Percentiles rank a stretch among this genome's conserved stretches.
Conservation (phyloP, 257 asterid species). For the Lycium barbarum region DNA sequence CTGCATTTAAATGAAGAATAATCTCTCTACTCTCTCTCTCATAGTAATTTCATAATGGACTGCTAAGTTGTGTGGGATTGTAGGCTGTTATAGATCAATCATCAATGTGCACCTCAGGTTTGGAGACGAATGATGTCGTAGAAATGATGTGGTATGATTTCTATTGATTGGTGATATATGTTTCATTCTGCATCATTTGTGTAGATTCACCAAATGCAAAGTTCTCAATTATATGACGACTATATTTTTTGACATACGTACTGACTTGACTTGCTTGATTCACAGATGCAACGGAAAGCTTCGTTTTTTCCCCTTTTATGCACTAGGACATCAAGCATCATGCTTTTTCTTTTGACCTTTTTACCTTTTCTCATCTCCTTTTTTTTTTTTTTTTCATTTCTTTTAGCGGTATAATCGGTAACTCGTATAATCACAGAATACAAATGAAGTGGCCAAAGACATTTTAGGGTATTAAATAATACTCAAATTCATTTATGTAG, state of each 20-base stretch:
- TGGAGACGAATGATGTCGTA: background rate
- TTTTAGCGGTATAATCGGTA: too few relatives aligned
- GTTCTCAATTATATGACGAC: background rate
- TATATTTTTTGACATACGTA: background rate
- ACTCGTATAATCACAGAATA: too few relatives aligned
- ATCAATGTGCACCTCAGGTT: constrained; percentile 24
- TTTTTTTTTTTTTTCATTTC: too few relatives aligned
- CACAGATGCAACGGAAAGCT: background rate
- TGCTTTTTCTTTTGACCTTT: too few relatives aligned
- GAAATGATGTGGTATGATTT: background rate
- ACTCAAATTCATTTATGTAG: too few relatives aligned
- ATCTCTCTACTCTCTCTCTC: background rate
- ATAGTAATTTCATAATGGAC: background rate
- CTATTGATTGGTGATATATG: background rate
- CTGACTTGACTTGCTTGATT: background rate
- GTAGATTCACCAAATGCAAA: background rate
- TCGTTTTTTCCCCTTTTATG: background rate
- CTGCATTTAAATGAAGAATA: constrained; percentile 19
- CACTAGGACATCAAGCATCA: background rate
- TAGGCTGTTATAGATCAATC: background rate
- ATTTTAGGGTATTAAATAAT: too few relatives aligned
- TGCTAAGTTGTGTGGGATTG: background rate
- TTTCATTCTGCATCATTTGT: background rate
- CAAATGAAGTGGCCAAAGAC: too few relatives aligned
- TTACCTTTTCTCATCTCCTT: too few relatives aligned